Conservation (phyloP, 176 grass and related monocot genomes). For the Bonia amplexicaulis region DNA sequence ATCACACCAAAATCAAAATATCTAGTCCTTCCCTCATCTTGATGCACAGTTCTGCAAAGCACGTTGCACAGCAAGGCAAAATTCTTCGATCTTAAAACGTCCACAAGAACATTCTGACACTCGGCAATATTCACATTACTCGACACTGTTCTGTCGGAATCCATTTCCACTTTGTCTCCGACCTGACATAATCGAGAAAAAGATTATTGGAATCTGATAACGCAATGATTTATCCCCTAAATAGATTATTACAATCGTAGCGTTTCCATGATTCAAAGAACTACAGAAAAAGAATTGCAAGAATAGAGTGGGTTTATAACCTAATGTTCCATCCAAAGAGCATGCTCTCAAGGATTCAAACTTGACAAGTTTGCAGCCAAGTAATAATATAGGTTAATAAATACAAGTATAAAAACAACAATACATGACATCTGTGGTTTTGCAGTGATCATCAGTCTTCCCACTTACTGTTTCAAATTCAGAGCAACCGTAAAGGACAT, state of each 20-base stretch:
- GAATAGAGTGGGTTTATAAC: neutral
- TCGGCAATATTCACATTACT: conserved; percentile 36
- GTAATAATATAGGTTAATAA: neutral
- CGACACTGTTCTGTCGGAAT: conserved; percentile 20
- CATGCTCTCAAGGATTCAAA: neutral
- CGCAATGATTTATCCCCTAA: conserved; percentile 20
- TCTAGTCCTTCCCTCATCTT: conserved; percentile 38
- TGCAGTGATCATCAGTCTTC: conserved; percentile 4
- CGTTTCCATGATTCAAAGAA: conserved; percentile 2
- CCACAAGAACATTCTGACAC: conserved; percentile 61
- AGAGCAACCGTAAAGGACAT: conserved; percentile 32
- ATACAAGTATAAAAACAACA: neutral
- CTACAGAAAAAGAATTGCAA: neutral
- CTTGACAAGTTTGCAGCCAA: conserved; percentile 5
- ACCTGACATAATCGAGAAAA: conserved; percentile 40
- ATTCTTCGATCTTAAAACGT: conserved; percentile 66
- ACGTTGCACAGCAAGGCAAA: conserved; percentile 73
- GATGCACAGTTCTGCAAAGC: conserved; percentile 55
- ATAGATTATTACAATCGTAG: neutral
- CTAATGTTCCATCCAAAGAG: conserved; percentile 10
- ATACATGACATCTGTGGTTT: conserved; percentile 14
- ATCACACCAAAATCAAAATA: conserved; percentile 75
- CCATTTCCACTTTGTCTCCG: conserved; percentile 25
- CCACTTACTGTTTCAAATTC: conserved; percentile 31
- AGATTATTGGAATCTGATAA: neutral